A percentile compares a stretch with the other conserved stretches of the same genome.
phyloP scores from a whole-genome alignment of 106 monocot species.

The Iris macrosiphon region DNA sequence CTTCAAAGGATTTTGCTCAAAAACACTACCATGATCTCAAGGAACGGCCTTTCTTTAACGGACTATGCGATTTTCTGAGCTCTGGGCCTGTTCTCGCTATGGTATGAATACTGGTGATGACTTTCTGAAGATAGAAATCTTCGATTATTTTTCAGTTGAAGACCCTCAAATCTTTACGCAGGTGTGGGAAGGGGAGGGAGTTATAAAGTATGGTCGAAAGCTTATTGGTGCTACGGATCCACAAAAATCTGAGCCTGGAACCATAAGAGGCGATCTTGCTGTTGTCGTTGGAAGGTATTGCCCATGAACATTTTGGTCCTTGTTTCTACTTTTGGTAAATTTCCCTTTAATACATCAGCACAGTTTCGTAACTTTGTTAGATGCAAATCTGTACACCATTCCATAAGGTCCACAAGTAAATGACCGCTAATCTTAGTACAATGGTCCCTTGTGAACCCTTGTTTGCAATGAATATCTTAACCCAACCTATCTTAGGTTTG shows the following conservation, averaged over 20 bases:
- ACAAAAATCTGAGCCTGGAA: constrained; percentile 85
- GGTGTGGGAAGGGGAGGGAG: constrained; percentile 99
- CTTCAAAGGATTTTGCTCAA: constrained; percentile 84
- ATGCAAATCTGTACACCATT: too few species aligned
- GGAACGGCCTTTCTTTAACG: constrained; percentile 89
- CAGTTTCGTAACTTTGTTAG: too few species aligned
- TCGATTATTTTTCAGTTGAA: not conserved
- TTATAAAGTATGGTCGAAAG: constrained; percentile 87
- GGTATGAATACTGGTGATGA: constrained; percentile 34
- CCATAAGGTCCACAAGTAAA: too few species aligned
- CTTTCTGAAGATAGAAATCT: not conserved
- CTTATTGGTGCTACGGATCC: constrained; percentile 96
- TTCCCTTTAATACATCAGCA: too few species aligned
- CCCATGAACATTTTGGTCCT: not conserved
- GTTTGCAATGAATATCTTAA: too few species aligned
- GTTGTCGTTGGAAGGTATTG: constrained; percentile 87
- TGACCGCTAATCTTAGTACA: too few species aligned
- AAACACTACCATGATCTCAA: constrained; percentile 97
- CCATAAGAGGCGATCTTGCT: constrained; percentile 92
- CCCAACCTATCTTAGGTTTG: too few species aligned
- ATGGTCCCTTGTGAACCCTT: too few species aligned
- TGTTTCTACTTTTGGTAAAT: too few species aligned
- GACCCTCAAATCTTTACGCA: too few species aligned
- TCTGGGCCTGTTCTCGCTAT: constrained; percentile 96
- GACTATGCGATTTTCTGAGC: constrained; percentile 88